Evolutionary conservation across 495 filamentous ascomycete genomes (phyloP), one percentile per base, ranked within the genome.

Genomic region (Thermothielavioides terrestris): DNA sequence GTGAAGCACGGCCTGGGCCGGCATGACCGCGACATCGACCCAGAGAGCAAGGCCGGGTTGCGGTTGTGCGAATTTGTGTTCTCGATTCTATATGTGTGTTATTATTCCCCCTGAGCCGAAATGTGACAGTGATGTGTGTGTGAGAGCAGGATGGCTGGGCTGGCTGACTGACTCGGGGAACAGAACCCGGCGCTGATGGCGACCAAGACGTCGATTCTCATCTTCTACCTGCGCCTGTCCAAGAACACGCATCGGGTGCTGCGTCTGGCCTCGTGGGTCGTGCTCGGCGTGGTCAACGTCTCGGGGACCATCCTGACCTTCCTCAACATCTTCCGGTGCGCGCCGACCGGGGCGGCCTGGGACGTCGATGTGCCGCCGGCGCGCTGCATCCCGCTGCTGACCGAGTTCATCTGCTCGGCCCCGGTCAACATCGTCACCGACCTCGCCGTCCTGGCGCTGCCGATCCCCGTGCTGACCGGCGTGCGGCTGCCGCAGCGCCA

Each of bases 101-200:
- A 8, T 36, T 23, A 8, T n/a, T 37, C 1, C 17, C 7, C 15
- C 4, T 12, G 14, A 20, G 45, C 23, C 43, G 26, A 46, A 25
- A n/a, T n/a, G n/a, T n/a, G 12, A 18, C 18, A 22, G 6, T 37
- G 5, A 15, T 28, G 40, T 17, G 15, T 30, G 5, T 28, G 22
- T 17, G 11, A n/a, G n/a, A n/a, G n/a, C n/a, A n/a, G n/a, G n/a
- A n/a, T n/a, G n/a, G n/a, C 20, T 1, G 15, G n/a, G 17, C 15
- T 6, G 9, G 6, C 25, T 42, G 65, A 42, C 21, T 25, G 9
- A n/a, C n/a, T n/a, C n/a, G n/a, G n/a, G n/a, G 10, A 32, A 20
- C 52, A 95, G 88, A 94, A 95, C 61, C 89, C 91, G 11, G 84
- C 88, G 4, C 76, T 95, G 46, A 88, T 88, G 83, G 78, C 80